phyloP scores from a whole-genome alignment of 768 basidiomycete species.

The Rhodotorula taiwanensis region DNA sequence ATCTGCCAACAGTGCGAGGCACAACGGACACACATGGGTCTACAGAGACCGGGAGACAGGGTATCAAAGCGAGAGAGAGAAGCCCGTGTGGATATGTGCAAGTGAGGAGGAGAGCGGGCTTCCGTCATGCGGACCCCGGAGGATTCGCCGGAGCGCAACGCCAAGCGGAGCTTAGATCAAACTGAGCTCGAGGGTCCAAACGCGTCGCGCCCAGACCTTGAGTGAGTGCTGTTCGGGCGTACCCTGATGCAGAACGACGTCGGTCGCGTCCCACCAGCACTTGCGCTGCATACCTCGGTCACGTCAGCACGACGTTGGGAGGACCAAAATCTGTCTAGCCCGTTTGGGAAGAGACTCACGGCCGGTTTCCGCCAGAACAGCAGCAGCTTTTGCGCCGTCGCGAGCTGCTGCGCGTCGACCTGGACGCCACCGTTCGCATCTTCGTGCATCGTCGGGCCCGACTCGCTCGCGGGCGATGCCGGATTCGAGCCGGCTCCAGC shows the following conservation, averaged over 20 bases:
- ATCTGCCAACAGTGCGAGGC: not conserved
- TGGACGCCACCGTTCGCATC: conserved; percentile 54
- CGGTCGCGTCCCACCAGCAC: conserved; percentile 99
- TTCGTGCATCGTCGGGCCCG: not conserved
- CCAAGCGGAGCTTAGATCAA: conserved; percentile 52
- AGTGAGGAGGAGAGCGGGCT: too few species aligned
- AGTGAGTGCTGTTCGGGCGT: conserved; percentile 51
- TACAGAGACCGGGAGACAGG: not conserved
- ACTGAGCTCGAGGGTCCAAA: conserved; percentile 96
- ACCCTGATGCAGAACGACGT: conserved; percentile 57
- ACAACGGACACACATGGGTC: too few species aligned
- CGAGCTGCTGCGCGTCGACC: conserved; percentile 87
- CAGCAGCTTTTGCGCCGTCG: conserved; percentile 91
- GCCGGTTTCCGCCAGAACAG: conserved; percentile 99
- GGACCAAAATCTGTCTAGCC: too few species aligned
- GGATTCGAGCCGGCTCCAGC: conserved; percentile 49
- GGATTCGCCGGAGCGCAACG: too few species aligned
- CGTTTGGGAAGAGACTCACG: conserved; percentile 59
- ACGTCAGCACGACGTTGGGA: too few species aligned
- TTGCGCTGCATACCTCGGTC: conserved; percentile 81
- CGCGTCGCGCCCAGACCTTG: conserved; percentile 93
- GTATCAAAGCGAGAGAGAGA: not conserved
- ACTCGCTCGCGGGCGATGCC: not conserved
- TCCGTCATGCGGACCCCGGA: too few species aligned
- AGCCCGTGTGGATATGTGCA: too few species aligned